Base-by-base conservation (phyloP, 2,329 filamentous ascomycete species). In the Apiospora rasikravindrae region DNA sequence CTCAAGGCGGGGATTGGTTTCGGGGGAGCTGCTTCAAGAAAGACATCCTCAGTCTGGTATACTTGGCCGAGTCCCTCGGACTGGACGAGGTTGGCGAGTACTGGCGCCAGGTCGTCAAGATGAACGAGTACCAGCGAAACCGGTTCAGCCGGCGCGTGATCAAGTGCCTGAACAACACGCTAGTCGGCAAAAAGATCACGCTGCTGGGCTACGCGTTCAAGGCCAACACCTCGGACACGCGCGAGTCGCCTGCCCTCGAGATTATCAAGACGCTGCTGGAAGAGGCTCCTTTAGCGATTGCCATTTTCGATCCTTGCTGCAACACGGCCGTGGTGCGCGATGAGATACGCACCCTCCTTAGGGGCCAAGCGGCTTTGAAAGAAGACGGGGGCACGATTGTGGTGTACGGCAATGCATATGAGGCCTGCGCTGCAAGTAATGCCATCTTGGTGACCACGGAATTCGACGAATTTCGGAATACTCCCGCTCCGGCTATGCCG, bases 11-110 rank as follows among this genome's bases (percentile, higher is more conserved):
- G 91, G 51, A 88, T 94, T 45, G 93, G 93, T 22, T 96, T 95
- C 77, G 93, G 93, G 71, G 93, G 93, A 93, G 90, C 73, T 96
- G 93, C 82, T 95, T 96, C 86, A 90, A 92, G 81, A 96, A 96
- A 82, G 93, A 96, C 78, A 89, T 95, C 57, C 85, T 93, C 68
- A 93, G 89, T 80, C 84, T 96, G 49, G 88, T 91, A 24, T 94
- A 95, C 82, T 86, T 95, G 42, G 91, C 93, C 22, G 91, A 94
- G 77, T 89, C 88, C 2, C 85, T 94, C 71, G 88, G 91, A 69
- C 84, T 95, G 14, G 86, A 88, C 4, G 91, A 95, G 77, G 92
- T 95, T 0, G 92, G 90, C 45, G 88, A 90, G 74, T 95, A 95
- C 83, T 96, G 93, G 93, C 86, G 86, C 73, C 87, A 90, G 71